These are phyloP conservation scores for Trypanosoma theileri DNA, from an alignment of 208 protist genomes.

Conservation along the genomic window DNA sequence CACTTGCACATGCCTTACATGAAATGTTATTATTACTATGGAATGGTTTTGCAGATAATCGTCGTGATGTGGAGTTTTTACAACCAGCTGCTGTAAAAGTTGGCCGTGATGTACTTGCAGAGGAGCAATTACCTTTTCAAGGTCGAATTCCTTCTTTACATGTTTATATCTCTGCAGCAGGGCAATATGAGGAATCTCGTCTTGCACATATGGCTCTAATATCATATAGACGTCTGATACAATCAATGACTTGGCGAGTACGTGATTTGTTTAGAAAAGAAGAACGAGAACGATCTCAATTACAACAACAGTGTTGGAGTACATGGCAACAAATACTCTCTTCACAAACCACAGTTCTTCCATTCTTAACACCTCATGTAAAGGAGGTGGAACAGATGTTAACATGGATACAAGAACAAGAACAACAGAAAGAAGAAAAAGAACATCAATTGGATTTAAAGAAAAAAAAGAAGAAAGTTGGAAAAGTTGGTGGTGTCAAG, in stretches of 20 bases:
- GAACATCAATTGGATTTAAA: background rate
- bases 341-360: background rate
- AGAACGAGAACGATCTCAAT: slow-evolving; percentile 21
- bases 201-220: slow-evolving; percentile 24
- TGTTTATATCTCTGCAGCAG: slow-evolving; percentile 36
- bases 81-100: slow-evolving; percentile 67
- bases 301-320: slow-evolving; percentile 13
- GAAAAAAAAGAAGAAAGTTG: slow-evolving; percentile 3
- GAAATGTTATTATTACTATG: slow-evolving; percentile 43
- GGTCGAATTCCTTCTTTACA: slow-evolving; percentile 60
- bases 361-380: background rate
- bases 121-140: slow-evolving; percentile 44
- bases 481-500: background rate
- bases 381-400: background rate
- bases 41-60: slow-evolving; percentile 68
- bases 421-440: background rate
- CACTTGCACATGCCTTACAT: slow-evolving; percentile 50
- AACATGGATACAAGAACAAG: background rate
- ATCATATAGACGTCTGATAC: slow-evolving; percentile 25
- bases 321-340: slow-evolving; percentile 3
- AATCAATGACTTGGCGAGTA: slow-evolving; percentile 36
- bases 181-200: slow-evolving; percentile 61
- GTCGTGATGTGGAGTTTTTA: slow-evolving; percentile 61
- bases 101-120: slow-evolving; percentile 39
- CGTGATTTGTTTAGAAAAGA: slow-evolving; percentile 35